Percentiles rank a stretch among this genome's conserved stretches.
These are phyloP conservation scores for Yamadazyma kanchanaburiensis DNA, from an alignment of 1,139 yeast genomes.

Conservation along the genomic window DNA sequence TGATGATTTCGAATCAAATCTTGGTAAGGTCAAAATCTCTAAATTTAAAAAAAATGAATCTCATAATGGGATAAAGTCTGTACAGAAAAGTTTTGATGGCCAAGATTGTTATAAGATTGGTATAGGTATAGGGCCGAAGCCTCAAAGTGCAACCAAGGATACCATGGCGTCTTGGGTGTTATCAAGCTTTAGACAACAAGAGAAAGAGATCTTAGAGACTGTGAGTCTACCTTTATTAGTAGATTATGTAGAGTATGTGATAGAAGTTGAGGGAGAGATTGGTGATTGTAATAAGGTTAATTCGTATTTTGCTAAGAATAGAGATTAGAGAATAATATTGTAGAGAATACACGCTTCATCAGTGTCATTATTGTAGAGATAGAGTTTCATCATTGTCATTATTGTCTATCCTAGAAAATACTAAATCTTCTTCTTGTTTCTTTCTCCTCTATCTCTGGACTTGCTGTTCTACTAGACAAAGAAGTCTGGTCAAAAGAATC, in stretches of 20 bases:
- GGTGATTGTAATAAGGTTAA: conserved; percentile 21
- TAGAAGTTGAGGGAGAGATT: conserved; percentile 16
- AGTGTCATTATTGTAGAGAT: no score
- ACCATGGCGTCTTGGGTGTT: conserved; percentile 43
- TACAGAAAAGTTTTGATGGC: conserved; percentile 12
- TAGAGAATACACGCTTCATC: no score
- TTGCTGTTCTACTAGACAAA: conserved; percentile 12
- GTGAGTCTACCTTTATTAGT: conserved; percentile 16
- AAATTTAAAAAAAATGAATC: conserved; percentile 34
- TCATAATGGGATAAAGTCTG: conserved; percentile 39
- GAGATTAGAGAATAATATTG: not conserved
- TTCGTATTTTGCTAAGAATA: conserved; percentile 11
- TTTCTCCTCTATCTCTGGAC: conserved; percentile 11
- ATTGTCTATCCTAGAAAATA: conserved; percentile 1
- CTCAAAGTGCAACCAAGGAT: conserved; percentile 28
- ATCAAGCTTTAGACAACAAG: conserved; percentile 21
- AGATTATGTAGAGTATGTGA: conserved; percentile 17
- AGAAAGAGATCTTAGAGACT: conserved; percentile 15
- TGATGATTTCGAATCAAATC: conserved; percentile 38
- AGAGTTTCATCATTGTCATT: no score
- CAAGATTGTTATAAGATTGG: conserved; percentile 27
- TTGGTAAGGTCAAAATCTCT: conserved; percentile 28
- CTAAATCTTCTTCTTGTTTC: conserved; percentile 5
- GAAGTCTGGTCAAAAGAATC: conserved; percentile 5
- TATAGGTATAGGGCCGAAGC: conserved; percentile 47